A percentile compares a stretch with the other conserved stretches of the same genome.
phyloP scores from a whole-genome alignment of 2,329 filamentous ascomycete genomes.

The Ophiocordyceps sinensis region DNA sequence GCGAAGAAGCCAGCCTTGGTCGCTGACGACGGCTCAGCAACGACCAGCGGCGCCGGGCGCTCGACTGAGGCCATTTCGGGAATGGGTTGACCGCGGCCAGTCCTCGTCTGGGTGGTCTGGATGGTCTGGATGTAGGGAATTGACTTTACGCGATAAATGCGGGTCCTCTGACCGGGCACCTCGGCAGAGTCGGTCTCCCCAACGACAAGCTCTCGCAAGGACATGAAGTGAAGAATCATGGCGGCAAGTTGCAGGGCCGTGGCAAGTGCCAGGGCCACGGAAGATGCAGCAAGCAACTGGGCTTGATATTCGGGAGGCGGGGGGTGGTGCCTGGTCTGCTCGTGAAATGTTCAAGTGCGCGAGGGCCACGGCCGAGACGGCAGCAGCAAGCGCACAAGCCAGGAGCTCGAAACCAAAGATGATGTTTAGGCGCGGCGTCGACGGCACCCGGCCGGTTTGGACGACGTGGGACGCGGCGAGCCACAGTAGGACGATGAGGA shows the following conservation, averaged over 20 bases:
- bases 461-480: conserved; percentile 19
- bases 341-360: conserved; percentile 18
- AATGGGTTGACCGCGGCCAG: conserved; percentile 13
- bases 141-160: conserved; percentile 29
- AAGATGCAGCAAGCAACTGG: conserved; percentile 27
- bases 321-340: conserved; percentile 2
- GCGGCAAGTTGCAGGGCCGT: conserved; percentile 34
- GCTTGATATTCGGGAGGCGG: conserved; percentile 6
- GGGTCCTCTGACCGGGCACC: conserved; percentile 10
- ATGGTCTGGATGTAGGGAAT: conserved; percentile 38
- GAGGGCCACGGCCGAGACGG: conserved; percentile 28
- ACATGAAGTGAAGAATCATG: conserved; percentile 28
- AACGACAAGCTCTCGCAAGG: conserved; percentile 15
- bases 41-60: conserved; percentile 27
- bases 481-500: conserved; percentile 12
- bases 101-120: conserved; percentile 28
- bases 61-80: conserved; percentile 20
- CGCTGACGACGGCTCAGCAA: conserved; percentile 10
- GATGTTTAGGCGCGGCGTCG: conserved; percentile 9
- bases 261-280: conserved; percentile 29
- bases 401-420: conserved; percentile 18
- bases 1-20: conserved; percentile 12
- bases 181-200: conserved; percentile 11
- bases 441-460: conserved; percentile 9
- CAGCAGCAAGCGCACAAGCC: conserved; percentile 28